These are phyloP conservation scores for Solanum chilense DNA, from an alignment of 257 asterid genomes.

Conservation along the genomic window DNA sequence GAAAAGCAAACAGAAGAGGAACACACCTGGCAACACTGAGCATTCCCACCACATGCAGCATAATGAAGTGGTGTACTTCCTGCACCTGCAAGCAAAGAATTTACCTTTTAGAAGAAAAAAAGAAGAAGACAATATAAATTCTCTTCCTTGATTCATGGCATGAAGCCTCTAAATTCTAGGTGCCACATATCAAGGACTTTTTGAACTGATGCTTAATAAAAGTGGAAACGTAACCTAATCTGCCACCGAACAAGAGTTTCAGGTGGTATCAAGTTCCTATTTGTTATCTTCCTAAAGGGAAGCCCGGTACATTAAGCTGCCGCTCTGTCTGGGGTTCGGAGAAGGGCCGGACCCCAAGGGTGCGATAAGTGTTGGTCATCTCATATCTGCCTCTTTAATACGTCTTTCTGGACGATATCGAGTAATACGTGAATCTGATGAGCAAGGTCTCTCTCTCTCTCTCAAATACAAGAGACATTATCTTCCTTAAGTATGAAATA, in stretches of 20 bases:
- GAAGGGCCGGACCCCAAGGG: neutral
- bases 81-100: slow-evolving; percentile 37
- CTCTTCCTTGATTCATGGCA: neutral
- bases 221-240: neutral
- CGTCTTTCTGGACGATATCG: neutral
- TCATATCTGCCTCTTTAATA: neutral
- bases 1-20: neutral
- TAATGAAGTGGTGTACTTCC: slow-evolving; percentile 92
- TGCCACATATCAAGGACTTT: neutral
- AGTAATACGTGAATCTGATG: neutral
- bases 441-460: neutral
- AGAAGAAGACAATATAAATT: neutral
- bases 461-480: neutral
- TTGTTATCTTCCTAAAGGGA: neutral
- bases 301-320: neutral
- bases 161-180: neutral
- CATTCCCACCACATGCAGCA: slow-evolving; percentile 91
- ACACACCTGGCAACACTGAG: slow-evolving; percentile 79
- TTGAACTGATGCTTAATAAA: neutral
- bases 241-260: neutral
- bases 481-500: neutral
- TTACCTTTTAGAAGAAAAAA: neutral
- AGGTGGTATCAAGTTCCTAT: neutral
- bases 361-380: neutral
- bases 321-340: neutral